phyloP scores from a whole-genome alignment of 2,329 filamentous ascomycete genomes.

The Colletotrichum spinosum region DNA sequence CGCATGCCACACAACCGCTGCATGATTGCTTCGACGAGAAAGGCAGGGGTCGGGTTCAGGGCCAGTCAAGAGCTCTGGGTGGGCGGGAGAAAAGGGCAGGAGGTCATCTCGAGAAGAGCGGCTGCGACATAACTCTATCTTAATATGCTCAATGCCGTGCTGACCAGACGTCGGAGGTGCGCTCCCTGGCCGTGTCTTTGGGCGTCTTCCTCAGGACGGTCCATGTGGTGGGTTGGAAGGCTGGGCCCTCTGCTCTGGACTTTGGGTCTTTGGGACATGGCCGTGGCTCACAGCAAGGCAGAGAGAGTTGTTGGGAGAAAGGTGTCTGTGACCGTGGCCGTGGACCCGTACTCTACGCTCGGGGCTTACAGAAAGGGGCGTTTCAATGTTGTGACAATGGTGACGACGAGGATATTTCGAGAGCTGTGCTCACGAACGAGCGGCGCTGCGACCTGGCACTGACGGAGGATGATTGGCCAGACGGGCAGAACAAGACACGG shows the following conservation, averaged over 20 bases:
- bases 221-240: conserved; percentile 12
- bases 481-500: conserved; percentile 22
- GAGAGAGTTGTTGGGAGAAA: neutral
- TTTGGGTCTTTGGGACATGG: conserved; percentile 20
- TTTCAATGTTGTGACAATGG: conserved; percentile 37
- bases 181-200: conserved; percentile 23
- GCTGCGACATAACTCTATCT: conserved; percentile 35
- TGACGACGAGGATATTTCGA: conserved; percentile 35
- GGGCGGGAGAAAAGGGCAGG: conserved; percentile 28
- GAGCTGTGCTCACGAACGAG: conserved; percentile 32
- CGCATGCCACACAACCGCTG: conserved; percentile 34
- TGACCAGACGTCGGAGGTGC: conserved; percentile 27
- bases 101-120: conserved; percentile 27
- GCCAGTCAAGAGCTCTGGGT: conserved; percentile 25
- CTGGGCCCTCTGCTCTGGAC: neutral
- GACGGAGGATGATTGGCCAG: conserved; percentile 20
- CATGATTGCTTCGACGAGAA: conserved; percentile 30
- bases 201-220: conserved; percentile 22
- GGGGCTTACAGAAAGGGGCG: conserved; percentile 36
- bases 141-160: conserved; percentile 34
- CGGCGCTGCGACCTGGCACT: conserved; percentile 15
- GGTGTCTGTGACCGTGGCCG: neutral
- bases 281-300: neutral
- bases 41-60: conserved; percentile 14
- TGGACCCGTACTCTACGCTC: conserved; percentile 32